Conservation (phyloP, 768 basidiomycete species). For the Multifurca ochricompacta region DNA sequence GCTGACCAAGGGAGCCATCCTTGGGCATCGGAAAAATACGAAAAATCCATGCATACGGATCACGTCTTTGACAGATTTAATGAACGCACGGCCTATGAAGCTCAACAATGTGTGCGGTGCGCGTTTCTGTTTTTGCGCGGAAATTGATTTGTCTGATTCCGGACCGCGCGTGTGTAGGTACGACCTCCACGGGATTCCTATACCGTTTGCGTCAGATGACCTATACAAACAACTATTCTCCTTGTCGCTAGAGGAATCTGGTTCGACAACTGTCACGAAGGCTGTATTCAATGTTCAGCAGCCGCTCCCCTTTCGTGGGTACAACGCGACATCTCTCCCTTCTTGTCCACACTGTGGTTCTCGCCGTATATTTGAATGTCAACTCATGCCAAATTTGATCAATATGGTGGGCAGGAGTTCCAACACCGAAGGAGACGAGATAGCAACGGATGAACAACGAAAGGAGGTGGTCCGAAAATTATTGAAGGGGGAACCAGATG, state of each 20-base stretch:
- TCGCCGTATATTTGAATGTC: constrained; percentile 79
- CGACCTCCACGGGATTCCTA: constrained; percentile 75
- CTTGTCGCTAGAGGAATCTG: constrained; percentile 32
- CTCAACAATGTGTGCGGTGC: constrained; percentile 83
- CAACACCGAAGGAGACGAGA: constrained; percentile 23
- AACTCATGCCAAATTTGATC: constrained; percentile 92
- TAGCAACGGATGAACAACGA: constrained; percentile 58
- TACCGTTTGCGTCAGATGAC: constrained; percentile 77
- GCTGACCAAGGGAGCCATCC: constrained; percentile 38
- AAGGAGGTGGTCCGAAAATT: constrained; percentile 49
- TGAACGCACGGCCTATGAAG: constrained; percentile 58
- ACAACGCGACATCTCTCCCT: constrained; percentile 47
- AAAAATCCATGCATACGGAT: constrained; percentile 73
- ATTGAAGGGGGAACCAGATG: constrained; percentile 41
- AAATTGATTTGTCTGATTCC: neutral
- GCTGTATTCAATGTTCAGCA: constrained; percentile 50
- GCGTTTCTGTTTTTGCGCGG: constrained; percentile 23
- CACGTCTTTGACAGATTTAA: constrained; percentile 82
- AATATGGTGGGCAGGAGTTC: constrained; percentile 48
- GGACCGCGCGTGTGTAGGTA: constrained; percentile 44
- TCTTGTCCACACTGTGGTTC: constrained; percentile 61
- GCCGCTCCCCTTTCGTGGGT: constrained; percentile 40
- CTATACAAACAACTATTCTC: constrained; percentile 74
- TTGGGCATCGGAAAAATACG: constrained; percentile 71
- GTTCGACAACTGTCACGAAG: constrained; percentile 48